Base-by-base conservation (phyloP, 2,329 filamentous ascomycete genomes). In the Drechmeria coniospora region DNA sequence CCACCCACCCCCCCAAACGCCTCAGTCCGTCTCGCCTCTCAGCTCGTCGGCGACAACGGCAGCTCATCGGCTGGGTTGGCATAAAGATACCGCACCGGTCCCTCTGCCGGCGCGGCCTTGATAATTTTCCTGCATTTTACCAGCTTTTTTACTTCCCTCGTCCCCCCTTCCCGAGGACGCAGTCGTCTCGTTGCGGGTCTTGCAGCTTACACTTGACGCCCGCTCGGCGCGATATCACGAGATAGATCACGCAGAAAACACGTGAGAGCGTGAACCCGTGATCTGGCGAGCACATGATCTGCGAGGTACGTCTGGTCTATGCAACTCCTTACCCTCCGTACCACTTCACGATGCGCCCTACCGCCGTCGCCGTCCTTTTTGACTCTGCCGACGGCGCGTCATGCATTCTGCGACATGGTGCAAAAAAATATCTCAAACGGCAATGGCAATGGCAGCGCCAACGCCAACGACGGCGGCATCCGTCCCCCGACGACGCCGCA, bases 251-350 rank as follows among this genome's bases (percentile, higher is more conserved):
- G 46, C 49, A 50, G 49, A 54, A 54, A 54, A 59, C 55, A 54
- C 58, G 55, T 57, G 51, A 43, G 40, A 43, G 40, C 40, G 39
- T 36, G 49, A 54, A 54, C 54, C 56, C 55, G 55, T 59, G 55
- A 59, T 59, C 51, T 54, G 46, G 40, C 35, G 29, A 48, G 53
- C 55, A 59, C 55, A 58, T 58, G 55, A 59, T 59, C 54, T 49
- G 43, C 44, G 39, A 54, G 55, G 56, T 58, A 57, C 54, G 54
- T 55, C 43, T 42, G 40, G 39, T 39, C 34, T 34, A 35, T 29
- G 32, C 31, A 41, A 36, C 36, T 41, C 25, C 22, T n/a, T n/a
- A n/a, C n/a, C n/a, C n/a, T n/a, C n/a, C n/a, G n/a, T n/a, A n/a
- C n/a, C n/a, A n/a, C n/a, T n/a, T n/a, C 31, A 28, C 37, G 35